phyloP scores from a whole-genome alignment of 2,329 filamentous ascomycete genomes.

The Colletotrichum paranaense region DNA sequence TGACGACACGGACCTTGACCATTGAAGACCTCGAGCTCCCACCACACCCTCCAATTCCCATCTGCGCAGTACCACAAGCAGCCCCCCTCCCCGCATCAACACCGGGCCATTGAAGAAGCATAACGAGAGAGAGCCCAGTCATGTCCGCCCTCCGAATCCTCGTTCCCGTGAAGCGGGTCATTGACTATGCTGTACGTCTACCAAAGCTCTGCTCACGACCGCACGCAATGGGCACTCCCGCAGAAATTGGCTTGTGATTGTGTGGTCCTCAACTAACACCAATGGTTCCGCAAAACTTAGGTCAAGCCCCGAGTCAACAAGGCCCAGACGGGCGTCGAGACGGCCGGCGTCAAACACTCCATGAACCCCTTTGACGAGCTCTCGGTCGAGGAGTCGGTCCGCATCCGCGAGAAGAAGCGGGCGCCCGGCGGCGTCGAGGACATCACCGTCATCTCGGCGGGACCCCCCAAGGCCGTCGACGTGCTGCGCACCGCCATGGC shows the following conservation, averaged over 20 bases:
- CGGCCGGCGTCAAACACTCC: slow-evolving; percentile 92
- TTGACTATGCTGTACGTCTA: slow-evolving; percentile 83
- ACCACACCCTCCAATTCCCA: slow-evolving; percentile 22
- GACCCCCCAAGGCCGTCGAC: slow-evolving; percentile 88
- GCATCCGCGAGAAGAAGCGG: slow-evolving; percentile 87
- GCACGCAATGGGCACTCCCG: not conserved
- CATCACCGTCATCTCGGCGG: slow-evolving; percentile 90
- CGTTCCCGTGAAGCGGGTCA: slow-evolving; percentile 85
- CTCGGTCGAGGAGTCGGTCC: slow-evolving; percentile 94
- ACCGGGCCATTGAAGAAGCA: slow-evolving; percentile 26
- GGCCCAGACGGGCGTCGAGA: slow-evolving; percentile 88
- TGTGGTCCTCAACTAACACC: slow-evolving; percentile 19
- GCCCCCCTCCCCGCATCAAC: slow-evolving; percentile 17
- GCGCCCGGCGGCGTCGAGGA: slow-evolving; percentile 83
- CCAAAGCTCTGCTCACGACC: not conserved
- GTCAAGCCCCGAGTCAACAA: slow-evolving; percentile 79
- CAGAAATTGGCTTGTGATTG: slow-evolving; percentile 25
- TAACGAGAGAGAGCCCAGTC: slow-evolving; percentile 6
- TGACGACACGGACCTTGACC: slow-evolving; percentile 32
- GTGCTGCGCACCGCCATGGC: slow-evolving; percentile 96
- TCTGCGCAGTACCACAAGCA: slow-evolving; percentile 36
- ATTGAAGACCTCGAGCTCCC: slow-evolving; percentile 24
- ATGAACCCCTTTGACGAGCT: slow-evolving; percentile 99
- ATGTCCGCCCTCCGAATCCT: slow-evolving; percentile 63
- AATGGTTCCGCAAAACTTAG: slow-evolving; percentile 49